phyloP scores from a whole-genome alignment of 129 eudicot species.

The Flaveria bidentis region DNA sequence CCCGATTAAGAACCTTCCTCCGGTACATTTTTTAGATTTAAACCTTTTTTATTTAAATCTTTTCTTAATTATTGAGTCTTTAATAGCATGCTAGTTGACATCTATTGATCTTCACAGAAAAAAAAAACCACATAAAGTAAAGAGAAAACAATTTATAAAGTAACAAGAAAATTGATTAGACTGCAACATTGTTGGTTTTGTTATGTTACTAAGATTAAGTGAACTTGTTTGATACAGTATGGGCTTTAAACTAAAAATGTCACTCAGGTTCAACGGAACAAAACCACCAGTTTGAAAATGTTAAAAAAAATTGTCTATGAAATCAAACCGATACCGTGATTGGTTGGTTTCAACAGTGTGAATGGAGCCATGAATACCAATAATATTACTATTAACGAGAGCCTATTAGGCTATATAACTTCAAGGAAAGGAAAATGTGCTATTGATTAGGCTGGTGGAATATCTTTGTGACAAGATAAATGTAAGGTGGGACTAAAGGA shows the following conservation, averaged over 20 bases:
- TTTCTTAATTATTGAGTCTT: not conserved
- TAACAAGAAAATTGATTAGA: not conserved
- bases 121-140: not conserved
- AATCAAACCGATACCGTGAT: not conserved
- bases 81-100: not conserved
- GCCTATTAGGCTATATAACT: not conserved
- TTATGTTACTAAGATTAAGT: not conserved
- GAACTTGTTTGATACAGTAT: not conserved
- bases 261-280: no score
- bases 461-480: not conserved
- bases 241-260: no score
- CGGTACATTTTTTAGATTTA: no score
- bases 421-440: not conserved
- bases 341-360: not conserved
- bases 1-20: not conserved
- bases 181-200: not conserved
- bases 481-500: constrained; percentile 6
- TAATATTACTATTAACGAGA: not conserved
- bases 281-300: not conserved
- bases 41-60: no score
- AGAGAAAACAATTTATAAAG: not conserved
- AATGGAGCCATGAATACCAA: not conserved
- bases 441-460: not conserved
- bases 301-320: not conserved
- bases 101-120: not conserved